Evolutionary conservation across 1,284 basidiomycete genomes (phyloP), one percentile per base, ranked within the genome.

Genomic region (Fistulinella cinereoalba): DNA sequence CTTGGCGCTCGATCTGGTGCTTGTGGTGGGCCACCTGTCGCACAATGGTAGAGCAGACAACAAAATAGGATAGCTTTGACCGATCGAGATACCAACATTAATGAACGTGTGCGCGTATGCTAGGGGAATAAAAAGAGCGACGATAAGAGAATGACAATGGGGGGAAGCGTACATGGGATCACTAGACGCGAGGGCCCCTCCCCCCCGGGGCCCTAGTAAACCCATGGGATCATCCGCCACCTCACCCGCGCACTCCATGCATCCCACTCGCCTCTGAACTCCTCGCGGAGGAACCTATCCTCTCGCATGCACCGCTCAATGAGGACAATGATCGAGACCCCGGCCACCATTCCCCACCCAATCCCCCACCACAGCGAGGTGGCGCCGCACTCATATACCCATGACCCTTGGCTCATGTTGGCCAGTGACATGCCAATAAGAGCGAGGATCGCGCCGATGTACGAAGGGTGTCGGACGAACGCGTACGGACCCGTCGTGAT

Each of bases 201-300:
- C 28, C 28, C 28, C 28, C 12, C 28, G 13, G 28, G 27, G 32
- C 28, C 24, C 49, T 47, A 63, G 37, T 48, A 62, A 12, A 56
- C 19, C 21, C 53, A 47, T 9, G 61, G 61, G 4, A 63, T 13
- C 36, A 57, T 41, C 22, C 31, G 24, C 41, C 50, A 63, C 8
- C 23, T 51, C 38, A 53, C 61, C 37, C 28, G 44, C 25, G 19
- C 6, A 2, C 55, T 47, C 58, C 56, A 63, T 6, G 12, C 28
- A 27, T 49, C 51, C 57, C 53, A 60, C 27, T 62, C 51, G 25
- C 50, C 34, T 16, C 34, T 31, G 28, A 59, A 60, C 10, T 41
- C 36, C 0, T 23, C 27, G 8, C 24, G 46, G 29, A 59, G 56
- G 16, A 60, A 23, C 12, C 3, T 23, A 46, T 59, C 58, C 36